phyloP scores from a whole-genome alignment of 2,329 filamentous ascomycete genomes.

The Thielaviopsis populi region DNA sequence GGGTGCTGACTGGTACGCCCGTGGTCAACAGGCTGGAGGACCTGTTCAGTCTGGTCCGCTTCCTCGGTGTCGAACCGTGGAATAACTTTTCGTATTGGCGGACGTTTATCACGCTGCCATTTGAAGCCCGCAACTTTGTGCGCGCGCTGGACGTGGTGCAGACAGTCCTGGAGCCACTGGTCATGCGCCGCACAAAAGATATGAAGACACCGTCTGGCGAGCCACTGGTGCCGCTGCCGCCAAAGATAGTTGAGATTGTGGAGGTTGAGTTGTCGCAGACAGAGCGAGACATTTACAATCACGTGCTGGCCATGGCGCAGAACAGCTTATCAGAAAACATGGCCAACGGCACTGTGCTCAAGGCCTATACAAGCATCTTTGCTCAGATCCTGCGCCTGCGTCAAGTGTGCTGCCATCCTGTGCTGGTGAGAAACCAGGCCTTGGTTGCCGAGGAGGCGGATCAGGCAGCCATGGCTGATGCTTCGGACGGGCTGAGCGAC shows the following conservation, averaged over 20 bases:
- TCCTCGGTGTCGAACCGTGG: conserved; percentile 91
- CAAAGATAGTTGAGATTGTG: conserved; percentile 70
- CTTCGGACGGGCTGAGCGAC: conserved; percentile 67
- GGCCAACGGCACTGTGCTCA: conserved; percentile 82
- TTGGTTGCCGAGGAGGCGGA: conserved; percentile 80
- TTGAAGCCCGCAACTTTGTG: conserved; percentile 89
- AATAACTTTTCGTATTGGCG: conserved; percentile 99
- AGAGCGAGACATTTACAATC: conserved; percentile 83
- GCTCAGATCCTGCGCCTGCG: conserved; percentile 86
- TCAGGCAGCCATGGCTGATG: conserved; percentile 61
- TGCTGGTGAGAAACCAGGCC: conserved; percentile 71
- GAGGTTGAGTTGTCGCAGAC: conserved; percentile 70
- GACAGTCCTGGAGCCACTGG: conserved; percentile 88
- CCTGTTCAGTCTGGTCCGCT: conserved; percentile 81
- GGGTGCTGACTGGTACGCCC: conserved; percentile 87
- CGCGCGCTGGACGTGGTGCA: conserved; percentile 92
- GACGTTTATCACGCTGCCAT: conserved; percentile 94
- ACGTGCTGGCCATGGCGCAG: conserved; percentile 73
- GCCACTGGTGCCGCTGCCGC: conserved; percentile 63
- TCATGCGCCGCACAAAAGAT: conserved; percentile 86
- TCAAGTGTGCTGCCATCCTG: conserved; percentile 86
- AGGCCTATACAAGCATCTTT: conserved; percentile 93
- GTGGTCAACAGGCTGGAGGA: conserved; percentile 95
- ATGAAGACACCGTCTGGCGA: conserved; percentile 86
- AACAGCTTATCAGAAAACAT: conserved; percentile 73